Conservation (phyloP, 257 asterid genomes). For the Rauvolfia tetraphylla region DNA sequence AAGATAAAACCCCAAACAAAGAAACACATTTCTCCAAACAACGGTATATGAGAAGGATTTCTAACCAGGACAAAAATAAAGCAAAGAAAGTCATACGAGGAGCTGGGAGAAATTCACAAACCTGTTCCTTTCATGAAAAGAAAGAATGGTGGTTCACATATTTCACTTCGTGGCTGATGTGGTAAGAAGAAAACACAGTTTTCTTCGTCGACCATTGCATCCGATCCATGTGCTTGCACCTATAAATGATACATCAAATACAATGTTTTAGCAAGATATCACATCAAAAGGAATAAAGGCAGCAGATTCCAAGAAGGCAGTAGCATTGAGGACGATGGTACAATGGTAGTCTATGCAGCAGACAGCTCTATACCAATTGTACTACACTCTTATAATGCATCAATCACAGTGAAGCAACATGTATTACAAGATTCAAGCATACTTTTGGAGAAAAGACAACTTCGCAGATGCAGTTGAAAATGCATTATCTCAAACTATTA, state of each 20-base stretch:
- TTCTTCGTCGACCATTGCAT: slow-evolving; percentile 97
- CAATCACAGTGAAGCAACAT: neutral
- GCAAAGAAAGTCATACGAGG: neutral
- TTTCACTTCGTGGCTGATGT: slow-evolving; percentile 82
- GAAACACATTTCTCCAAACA: neutral
- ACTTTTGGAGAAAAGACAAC: neutral
- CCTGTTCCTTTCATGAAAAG: slow-evolving; percentile 99
- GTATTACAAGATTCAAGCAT: neutral
- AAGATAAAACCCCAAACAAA: slow-evolving; percentile 5
- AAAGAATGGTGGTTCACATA: slow-evolving; percentile 76
- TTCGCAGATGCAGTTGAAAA: neutral
- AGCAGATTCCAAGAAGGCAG: neutral
- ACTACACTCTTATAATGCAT: neutral
- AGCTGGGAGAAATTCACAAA: slow-evolving; percentile 12
- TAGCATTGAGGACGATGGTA: neutral
- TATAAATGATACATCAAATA: slow-evolving; percentile 21
- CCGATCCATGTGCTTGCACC: slow-evolving; percentile 99
- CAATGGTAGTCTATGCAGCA: neutral
- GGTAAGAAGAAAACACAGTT: slow-evolving; percentile 93
- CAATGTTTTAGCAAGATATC: slow-evolving; percentile 15
- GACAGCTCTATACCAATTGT: neutral
- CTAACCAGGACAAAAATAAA: neutral
- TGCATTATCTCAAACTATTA: neutral
- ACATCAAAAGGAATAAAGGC: no score
- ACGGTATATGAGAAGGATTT: neutral